Base-by-base conservation (phyloP, 441 rosid species). In the Theobroma grandiflorum region DNA sequence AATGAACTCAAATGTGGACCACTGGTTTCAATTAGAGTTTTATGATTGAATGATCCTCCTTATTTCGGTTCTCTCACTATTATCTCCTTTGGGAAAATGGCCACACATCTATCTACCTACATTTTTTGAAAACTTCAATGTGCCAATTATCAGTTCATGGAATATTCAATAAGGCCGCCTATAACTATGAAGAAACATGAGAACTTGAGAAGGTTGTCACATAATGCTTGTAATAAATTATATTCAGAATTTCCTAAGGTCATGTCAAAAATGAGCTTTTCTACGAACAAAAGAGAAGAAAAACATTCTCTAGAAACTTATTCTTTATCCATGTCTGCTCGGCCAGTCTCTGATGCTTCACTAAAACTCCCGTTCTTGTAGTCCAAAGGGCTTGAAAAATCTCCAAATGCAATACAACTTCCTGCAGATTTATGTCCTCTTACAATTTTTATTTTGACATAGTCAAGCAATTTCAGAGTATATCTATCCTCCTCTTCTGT, bases 351-450 rank as follows among this genome's bases (percentile, higher is more conserved):
- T 43, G 90, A 78, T 20, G 81, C 72, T 76, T 87, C 93, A 59
- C 79, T 88, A 33, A 79, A 84, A 67, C 82, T 83, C 74, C 74
- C 76, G 64, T 75, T 81, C 22, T 43, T 65, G 9, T 53, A 55
- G 64, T 31, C 64, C 22, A 59, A 66, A 53, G 80, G 83, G 82
- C 84, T 82, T 31, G 85, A 77, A 63, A 88, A 88, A 50, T 91
- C 94, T 42, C 91, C 95, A 71, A 96, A 94, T 0, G 90, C 49
- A 33, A 88, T 87, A 76, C 97, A 92, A 85, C 98, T 94, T 79
- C 83, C 88, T 0, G 94, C 77, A 62, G 86, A 80, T 43, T 81
- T 85, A 80, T 88, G 94, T 50, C 93, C 88, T 72, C 84, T 85
- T 31, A 72, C 72, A 15, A 91, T 83, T 59, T 84, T 90, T 3